These are phyloP conservation scores for Meripilus lineatus DNA, from an alignment of 1,284 basidiomycete genomes.

Conservation along the genomic window DNA sequence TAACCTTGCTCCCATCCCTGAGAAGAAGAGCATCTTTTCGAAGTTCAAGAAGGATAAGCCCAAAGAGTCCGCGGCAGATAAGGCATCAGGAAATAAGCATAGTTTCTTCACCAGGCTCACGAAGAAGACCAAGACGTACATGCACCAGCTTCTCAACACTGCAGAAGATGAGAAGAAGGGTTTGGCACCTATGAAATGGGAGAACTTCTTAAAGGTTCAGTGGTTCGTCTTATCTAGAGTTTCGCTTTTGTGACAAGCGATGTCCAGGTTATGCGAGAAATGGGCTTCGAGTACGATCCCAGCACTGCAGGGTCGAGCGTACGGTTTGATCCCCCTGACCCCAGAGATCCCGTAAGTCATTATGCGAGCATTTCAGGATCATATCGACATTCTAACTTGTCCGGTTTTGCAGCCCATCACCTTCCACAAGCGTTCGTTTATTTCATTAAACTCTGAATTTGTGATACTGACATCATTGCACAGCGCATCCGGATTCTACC, in stretches of 20 bases:
- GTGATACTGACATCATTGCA: conserved; percentile 3
- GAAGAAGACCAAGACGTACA: conserved; percentile 52
- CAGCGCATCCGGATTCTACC: conserved; percentile 71
- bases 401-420: conserved; percentile 53
- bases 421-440: conserved; percentile 65
- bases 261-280: conserved; percentile 63
- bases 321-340: conserved; percentile 68
- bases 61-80: conserved; percentile 31
- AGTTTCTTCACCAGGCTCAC: conserved; percentile 52
- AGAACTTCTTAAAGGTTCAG: conserved; percentile 52
- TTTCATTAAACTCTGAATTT: too few species aligned
- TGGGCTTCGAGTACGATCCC: conserved; percentile 70
- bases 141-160: conserved; percentile 62
- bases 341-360: conserved; percentile 46
- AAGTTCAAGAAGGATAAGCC: conserved; percentile 37
- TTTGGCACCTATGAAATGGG: conserved; percentile 66
- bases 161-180: conserved; percentile 53
- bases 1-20: conserved; percentile 42
- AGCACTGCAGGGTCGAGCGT: conserved; percentile 79
- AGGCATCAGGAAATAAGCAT: conserved; percentile 32
- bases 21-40: conserved; percentile 45
- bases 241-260: neutral
- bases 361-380: neutral
- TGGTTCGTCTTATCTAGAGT: neutral
- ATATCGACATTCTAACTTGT: conserved; percentile 1